Conservation (phyloP, 345 rosid genomes). For the Aegle marmelos region DNA sequence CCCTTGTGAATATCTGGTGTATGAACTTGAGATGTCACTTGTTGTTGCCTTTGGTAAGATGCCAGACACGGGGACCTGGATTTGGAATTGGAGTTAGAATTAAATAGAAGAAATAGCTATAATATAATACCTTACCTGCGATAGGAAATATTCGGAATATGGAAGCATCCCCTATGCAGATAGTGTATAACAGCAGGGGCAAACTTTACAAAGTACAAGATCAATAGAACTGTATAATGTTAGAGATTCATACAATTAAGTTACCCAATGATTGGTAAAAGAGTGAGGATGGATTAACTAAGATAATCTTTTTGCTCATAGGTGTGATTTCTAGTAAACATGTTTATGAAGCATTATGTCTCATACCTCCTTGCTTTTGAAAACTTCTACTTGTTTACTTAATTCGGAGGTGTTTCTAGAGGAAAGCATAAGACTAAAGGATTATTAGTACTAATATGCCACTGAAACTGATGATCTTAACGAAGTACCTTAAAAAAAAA, state of each 20-base stretch:
- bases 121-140: neutral
- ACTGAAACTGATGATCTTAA: neutral
- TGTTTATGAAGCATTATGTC: neutral
- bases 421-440: slow-evolving; percentile 4
- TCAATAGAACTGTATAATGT: neutral
- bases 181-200: neutral
- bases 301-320: neutral
- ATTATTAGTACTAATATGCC: slow-evolving; percentile 12
- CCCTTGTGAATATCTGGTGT: slow-evolving; percentile 43
- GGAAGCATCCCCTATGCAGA: neutral
- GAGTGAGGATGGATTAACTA: neutral
- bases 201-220: neutral
- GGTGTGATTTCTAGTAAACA: neutral
- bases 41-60: slow-evolving; percentile 61
- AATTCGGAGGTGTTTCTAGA: neutral
- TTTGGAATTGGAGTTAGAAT: neutral
- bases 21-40: slow-evolving; percentile 51
- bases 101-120: slow-evolving; percentile 44
- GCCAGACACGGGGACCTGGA: slow-evolving; percentile 28
- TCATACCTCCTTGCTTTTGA: neutral
- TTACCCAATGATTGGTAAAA: neutral
- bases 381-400: neutral
- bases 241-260: neutral
- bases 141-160: neutral
- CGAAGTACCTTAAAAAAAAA: neutral